A percentile compares a stretch with the other conserved stretches of the same genome.
Evolutionary conservation across 2,329 filamentous ascomycete species (phyloP).

Genomic region (Trichoderma breve): DNA sequence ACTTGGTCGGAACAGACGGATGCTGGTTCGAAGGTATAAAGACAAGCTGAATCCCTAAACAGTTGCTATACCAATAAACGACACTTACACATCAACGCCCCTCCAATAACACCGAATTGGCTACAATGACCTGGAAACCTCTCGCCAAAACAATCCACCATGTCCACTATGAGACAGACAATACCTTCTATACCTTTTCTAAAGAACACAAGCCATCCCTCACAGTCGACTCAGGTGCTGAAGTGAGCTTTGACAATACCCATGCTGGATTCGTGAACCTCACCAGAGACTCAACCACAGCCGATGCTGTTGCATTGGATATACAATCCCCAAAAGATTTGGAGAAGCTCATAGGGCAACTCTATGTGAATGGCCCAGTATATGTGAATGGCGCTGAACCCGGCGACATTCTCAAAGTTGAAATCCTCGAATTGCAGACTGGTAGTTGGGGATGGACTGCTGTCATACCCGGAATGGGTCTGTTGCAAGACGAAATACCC

Average conservation of each 20-base stretch:
- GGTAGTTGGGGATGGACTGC: slow-evolving; percentile 51
- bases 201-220: slow-evolving; percentile 4
- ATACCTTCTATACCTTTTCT: background rate
- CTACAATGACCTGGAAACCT: background rate
- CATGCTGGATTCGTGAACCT: background rate
- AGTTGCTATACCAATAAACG: background rate
- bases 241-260: slow-evolving; percentile 11
- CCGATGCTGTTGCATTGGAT: background rate
- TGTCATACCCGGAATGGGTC: slow-evolving; percentile 49
- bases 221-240: background rate
- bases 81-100: background rate
- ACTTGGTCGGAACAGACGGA: background rate
- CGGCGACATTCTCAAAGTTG: slow-evolving; percentile 51
- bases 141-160: background rate
- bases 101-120: background rate
- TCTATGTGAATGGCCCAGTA: slow-evolving; percentile 41
- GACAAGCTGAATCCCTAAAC: no score
- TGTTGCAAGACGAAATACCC: slow-evolving; percentile 48
- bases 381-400: slow-evolving; percentile 48
- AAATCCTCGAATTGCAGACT: slow-evolving; percentile 46
- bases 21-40: background rate
- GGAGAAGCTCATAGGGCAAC: background rate
- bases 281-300: background rate
- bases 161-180: background rate
- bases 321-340: background rate